Percentiles rank a stretch among this genome's conserved stretches.
phyloP scores from a whole-genome alignment of 2,329 filamentous ascomycete genomes.

The Aspergillus fructus region DNA sequence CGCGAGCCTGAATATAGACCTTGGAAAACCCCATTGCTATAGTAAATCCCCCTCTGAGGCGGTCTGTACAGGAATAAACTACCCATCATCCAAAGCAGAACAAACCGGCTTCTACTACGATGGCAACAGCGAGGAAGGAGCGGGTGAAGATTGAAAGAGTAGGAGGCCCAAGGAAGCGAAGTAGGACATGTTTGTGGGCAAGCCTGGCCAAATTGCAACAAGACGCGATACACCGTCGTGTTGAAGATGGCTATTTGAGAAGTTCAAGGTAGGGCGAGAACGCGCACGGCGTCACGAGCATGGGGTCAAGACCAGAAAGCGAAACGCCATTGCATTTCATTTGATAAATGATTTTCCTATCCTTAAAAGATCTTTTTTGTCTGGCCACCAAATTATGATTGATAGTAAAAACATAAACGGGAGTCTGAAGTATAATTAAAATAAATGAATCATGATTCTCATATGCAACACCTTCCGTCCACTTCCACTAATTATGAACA shows the following conservation, averaged over 20 bases:
- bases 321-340: background rate
- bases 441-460: slow-evolving; percentile 6
- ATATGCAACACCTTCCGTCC: background rate
- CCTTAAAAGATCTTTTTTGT: background rate
- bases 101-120: background rate
- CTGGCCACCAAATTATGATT: background rate
- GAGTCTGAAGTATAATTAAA: background rate
- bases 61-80: background rate
- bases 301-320: background rate
- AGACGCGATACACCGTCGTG: background rate
- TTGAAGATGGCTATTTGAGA: too few relatives aligned
- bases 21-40: background rate
- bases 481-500: slow-evolving; percentile 12
- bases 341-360: background rate
- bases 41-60: too few relatives aligned
- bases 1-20: background rate
- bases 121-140: background rate
- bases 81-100: background rate
- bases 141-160: background rate
- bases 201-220: background rate
- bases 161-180: background rate
- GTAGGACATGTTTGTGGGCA: background rate
- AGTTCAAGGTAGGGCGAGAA: background rate
- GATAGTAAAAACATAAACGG: background rate
- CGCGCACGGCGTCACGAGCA: too few relatives aligned